Conservation (phyloP, 139 green algal genomes). For the Penium margaritaceum region DNA sequence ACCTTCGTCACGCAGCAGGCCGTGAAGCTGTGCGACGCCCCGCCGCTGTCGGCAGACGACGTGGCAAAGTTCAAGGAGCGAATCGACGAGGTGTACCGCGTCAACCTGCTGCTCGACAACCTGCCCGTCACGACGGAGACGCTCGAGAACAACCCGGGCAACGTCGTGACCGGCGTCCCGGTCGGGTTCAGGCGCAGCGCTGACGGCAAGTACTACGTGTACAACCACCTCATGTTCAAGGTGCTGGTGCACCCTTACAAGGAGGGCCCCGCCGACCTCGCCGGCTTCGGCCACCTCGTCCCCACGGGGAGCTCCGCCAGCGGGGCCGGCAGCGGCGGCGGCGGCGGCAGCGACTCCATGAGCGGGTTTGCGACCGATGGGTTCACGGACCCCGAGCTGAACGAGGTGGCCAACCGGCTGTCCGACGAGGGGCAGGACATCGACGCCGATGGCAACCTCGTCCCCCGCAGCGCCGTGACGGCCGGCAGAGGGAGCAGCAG, state of each 20-base stretch:
- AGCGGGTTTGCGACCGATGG: too few relatives aligned
- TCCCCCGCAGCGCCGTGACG: too few relatives aligned
- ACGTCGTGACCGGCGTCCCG: constrained; percentile 72
- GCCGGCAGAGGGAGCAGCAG: too few relatives aligned
- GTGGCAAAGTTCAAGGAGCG: constrained; percentile 50
- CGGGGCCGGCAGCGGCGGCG: too few relatives aligned
- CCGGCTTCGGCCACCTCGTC: too few relatives aligned
- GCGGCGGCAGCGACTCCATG: too few relatives aligned
- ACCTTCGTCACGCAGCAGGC: constrained; percentile 52
- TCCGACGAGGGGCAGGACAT: too few relatives aligned
- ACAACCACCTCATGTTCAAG: constrained; percentile 79
- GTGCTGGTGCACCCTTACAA: constrained; percentile 71
- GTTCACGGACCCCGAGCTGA: too few relatives aligned
- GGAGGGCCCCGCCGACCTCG: constrained; percentile 35
- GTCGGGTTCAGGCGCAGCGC: constrained; percentile 56
- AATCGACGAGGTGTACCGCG: constrained; percentile 76
- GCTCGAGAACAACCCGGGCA: constrained; percentile 53
- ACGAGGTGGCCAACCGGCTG: too few relatives aligned
- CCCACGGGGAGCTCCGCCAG: too few relatives aligned
- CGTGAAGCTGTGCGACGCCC: constrained; percentile 32
- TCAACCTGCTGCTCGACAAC: constrained; percentile 92
- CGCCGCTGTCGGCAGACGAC: constrained; percentile 19
- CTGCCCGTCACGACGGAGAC: constrained; percentile 81
- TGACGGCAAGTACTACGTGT: constrained; percentile 71
- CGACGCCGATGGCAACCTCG: too few relatives aligned